Base-by-base conservation (phyloP, 2,329 filamentous ascomycete species). In the Tolypocladium amazonense region DNA sequence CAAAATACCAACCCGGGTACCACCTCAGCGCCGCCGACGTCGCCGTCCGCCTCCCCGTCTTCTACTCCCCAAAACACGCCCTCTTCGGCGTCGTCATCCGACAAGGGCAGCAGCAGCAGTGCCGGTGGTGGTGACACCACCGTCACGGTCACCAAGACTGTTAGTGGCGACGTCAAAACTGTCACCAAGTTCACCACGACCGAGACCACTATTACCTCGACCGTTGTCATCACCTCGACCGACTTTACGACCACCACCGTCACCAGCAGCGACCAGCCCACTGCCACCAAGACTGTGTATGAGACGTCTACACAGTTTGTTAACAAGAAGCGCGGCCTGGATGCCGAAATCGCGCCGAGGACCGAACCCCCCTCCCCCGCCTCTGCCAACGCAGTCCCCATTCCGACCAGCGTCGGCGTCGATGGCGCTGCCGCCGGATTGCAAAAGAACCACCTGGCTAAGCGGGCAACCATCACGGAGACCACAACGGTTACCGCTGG, bases 191-290 rank as follows among this genome's bases (percentile, higher is more conserved):
- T 65, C 23, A 71, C 70, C 4, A 74, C 72, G 8, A 60, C 71
- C 33, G 59, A 68, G 56, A 66, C 64, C 41, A 69, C 68, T 5
- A 60, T 69, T 35, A 68, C 69, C 35, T 67, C 70, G 7, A 75
- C 73, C 43, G 65, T 73, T 23, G 55, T 72, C 56, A 64, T 74
- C 27, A 75, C 73, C 27, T 66, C 65, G 15, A 76, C 73, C 56
- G 63, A 62, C 52, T 73, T 75, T 62, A 62, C 65, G 55, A 77
- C 74, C 41, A 66, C 63, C 25, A 76, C 73, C 58, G 68, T 75
- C 58, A 76, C 75, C 57, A 70, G 65, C 60, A 68, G 63, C 59
- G 68, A 72, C 57, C 67, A 67, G 39, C 66, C 71, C 7, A 74
- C 71, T 15, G 73, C 74, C 41, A 76, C 75, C 11, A 67, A 60